Evolutionary conservation across 495 filamentous ascomycete species (phyloP), one percentile per base, ranked within the genome.

Genomic region (Xylaria nigripes): DNA sequence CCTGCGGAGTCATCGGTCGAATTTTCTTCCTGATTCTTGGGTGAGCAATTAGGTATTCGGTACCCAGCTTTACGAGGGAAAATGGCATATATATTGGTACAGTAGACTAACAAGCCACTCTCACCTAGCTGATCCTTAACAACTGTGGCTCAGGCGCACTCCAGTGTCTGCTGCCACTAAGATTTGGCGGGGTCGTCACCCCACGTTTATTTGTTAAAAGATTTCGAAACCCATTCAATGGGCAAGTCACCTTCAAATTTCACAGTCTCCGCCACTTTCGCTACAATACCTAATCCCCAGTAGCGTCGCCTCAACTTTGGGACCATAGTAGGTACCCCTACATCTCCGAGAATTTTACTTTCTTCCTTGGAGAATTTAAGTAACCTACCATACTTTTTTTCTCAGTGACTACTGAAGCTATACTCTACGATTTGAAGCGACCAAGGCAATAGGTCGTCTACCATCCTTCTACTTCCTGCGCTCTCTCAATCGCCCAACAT

Each of bases 401-500:
- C 10, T 22, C n/a, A 36, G n/a, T 5, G 16, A 38, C 32, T 15
- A 36, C 30, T 47, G 21, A 9, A n/a, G 19, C 18, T 6, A 18
- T 16, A 15, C 16, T 21, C 25, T 46, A 13, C 42, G 41, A 42
- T 22, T 30, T 41, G 43, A 54, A 36, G 23, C 12, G n/a, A 22
- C 23, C 0, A 15, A 22, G 41, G 46, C 48, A 40, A 57, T 21
- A 24, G 41, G 48, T 48, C 54, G 15, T 19, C 42, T 41, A 15
- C 18, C 9, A 42, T 24, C 27, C 43, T 29, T 25, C 3, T 23
- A 27, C 23, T 3, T 40, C 9, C 7, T 45, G 22, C 24, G 18
- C 40, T 8, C 16, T 32, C 40, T 6, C 44, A 19, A 55, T 59
- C 44, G 65, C 65, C 62, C 70, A 75, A 61, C 45, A 98, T 97